Evolutionary conservation across 768 basidiomycete species (phyloP).

Genomic region (Suillus spraguei): DNA sequence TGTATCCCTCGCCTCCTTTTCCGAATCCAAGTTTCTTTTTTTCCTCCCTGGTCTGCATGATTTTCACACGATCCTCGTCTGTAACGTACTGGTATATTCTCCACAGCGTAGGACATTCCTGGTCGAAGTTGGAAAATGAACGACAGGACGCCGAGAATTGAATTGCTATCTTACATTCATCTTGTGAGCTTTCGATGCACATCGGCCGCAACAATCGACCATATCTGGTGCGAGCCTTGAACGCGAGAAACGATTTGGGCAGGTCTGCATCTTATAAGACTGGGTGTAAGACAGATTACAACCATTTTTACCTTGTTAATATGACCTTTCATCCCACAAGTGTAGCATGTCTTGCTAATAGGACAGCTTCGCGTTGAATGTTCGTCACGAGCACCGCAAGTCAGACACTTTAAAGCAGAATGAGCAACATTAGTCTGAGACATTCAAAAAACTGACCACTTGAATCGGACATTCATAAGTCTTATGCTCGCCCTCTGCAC

Average conservation of each 20-base stretch:
- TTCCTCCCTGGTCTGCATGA: conserved; percentile 47
- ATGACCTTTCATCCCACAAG: conserved; percentile 85
- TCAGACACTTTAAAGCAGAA: conserved; percentile 58
- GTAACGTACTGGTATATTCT: conserved; percentile 74
- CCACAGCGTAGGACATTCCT: conserved; percentile 89
- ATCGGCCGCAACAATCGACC: conserved; percentile 64
- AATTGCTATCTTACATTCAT: conserved; percentile 52
- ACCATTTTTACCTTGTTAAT: conserved; percentile 54
- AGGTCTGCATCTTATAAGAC: conserved; percentile 46
- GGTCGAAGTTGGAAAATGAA: conserved; percentile 7
- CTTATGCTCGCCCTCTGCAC: conserved; percentile 71
- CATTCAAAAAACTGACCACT: conserved; percentile 53
- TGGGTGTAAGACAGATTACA: conserved; percentile 3
- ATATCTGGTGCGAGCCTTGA: conserved; percentile 19
- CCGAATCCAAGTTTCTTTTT: conserved; percentile 57
- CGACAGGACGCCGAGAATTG: background rate
- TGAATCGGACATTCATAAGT: conserved; percentile 67
- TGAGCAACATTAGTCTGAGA: conserved; percentile 1
- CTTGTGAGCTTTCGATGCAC: conserved; percentile 64
- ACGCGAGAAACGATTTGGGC: conserved; percentile 59
- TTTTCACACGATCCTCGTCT: conserved; percentile 49
- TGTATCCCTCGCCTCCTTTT: conserved; percentile 78
- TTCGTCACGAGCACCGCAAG: conserved; percentile 80
- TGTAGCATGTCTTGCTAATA: conserved; percentile 78
- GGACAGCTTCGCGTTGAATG: conserved; percentile 79